A percentile compares a stretch with the other conserved stretches of the same genome.
Evolutionary conservation across 768 basidiomycete species (phyloP).

Genomic region (Filobasidium floriforme): DNA sequence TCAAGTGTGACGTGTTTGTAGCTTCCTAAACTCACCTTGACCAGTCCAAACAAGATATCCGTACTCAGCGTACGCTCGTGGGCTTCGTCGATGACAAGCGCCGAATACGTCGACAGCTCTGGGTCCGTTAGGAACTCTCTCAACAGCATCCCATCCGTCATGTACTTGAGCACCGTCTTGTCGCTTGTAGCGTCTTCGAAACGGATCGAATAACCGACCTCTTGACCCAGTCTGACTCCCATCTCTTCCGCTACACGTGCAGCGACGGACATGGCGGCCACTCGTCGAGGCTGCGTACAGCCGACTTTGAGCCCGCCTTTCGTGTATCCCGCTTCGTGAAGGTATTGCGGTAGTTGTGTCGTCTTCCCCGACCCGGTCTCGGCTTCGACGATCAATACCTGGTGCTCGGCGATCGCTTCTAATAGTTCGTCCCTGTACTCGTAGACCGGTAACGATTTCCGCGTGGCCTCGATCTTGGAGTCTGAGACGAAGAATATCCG

Average conservation of each 20-base stretch:
- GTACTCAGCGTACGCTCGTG: slow-evolving; percentile 97
- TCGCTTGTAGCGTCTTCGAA: slow-evolving; percentile 99
- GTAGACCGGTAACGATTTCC: slow-evolving; percentile 88
- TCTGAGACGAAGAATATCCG: slow-evolving; percentile 49
- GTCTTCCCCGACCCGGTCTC: slow-evolving; percentile 99
- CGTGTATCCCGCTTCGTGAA: slow-evolving; percentile 95
- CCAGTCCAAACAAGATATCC: slow-evolving; percentile 94
- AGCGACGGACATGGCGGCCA: slow-evolving; percentile 98
- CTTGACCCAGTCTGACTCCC: slow-evolving; percentile 92
- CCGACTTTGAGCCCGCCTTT: slow-evolving; percentile 78
- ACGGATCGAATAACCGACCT: slow-evolving; percentile 99
- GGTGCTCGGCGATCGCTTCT: slow-evolving; percentile 78
- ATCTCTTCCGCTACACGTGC: slow-evolving; percentile 99
- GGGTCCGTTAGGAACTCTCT: slow-evolving; percentile 97
- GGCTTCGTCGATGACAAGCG: slow-evolving; percentile 95
- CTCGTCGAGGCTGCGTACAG: slow-evolving; percentile 95
- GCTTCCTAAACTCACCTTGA: slow-evolving; percentile 67
- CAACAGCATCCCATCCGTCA: slow-evolving; percentile 98
- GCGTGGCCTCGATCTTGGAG: slow-evolving; percentile 80
- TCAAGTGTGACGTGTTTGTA: slow-evolving; percentile 15
- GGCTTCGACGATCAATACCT: slow-evolving; percentile 93
- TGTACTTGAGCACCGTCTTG: slow-evolving; percentile 97
- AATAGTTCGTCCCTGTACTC: slow-evolving; percentile 79
- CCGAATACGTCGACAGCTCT: slow-evolving; percentile 87
- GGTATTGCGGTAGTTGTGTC: slow-evolving; percentile 94